phyloP scores from a whole-genome alignment of 495 filamentous ascomycete genomes.

The Umbilicaria muhlenbergii region DNA sequence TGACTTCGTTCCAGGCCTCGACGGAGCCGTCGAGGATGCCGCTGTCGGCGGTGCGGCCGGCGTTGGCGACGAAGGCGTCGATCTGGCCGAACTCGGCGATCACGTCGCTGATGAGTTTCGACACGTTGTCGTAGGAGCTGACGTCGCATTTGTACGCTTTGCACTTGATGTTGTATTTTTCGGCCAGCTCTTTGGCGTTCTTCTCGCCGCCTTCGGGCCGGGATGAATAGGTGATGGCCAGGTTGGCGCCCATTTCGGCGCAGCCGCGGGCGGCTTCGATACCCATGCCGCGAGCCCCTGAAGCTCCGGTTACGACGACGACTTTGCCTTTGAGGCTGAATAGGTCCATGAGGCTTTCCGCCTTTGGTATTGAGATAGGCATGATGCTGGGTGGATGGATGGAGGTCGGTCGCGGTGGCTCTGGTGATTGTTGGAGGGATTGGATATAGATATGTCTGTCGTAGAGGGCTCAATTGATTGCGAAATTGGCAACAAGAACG shows the following conservation, averaged over 20 bases:
- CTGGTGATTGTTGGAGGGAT: too few relatives aligned
- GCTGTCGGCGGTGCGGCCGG: conserved; percentile 45
- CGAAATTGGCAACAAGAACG: too few relatives aligned
- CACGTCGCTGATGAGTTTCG: conserved; percentile 32
- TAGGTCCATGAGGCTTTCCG: conserved; percentile 43
- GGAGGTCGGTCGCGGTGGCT: background rate
- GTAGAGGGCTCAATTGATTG: too few relatives aligned
- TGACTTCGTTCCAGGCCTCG: conserved; percentile 50
- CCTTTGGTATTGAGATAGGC: conserved; percentile 42
- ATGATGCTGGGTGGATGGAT: conserved; percentile 14
- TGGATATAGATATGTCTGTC: too few relatives aligned
- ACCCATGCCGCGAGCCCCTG: conserved; percentile 52
- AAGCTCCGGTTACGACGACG: conserved; percentile 55
- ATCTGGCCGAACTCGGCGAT: conserved; percentile 49
- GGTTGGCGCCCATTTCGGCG: conserved; percentile 56
- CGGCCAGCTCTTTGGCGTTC: conserved; percentile 43
- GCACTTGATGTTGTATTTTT: conserved; percentile 47
- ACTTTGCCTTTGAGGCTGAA: conserved; percentile 61
- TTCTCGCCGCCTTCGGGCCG: conserved; percentile 43
- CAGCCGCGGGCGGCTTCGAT: conserved; percentile 59
- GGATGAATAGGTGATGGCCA: conserved; percentile 53
- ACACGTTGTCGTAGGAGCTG: conserved; percentile 33
- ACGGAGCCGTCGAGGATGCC: conserved; percentile 49
- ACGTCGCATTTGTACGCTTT: conserved; percentile 50
- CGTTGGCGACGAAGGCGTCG: conserved; percentile 54